Percentiles rank a stretch among this genome's conserved stretches.
phyloP scores from a whole-genome alignment of 2,329 filamentous ascomycete species.

The Stemphylium vesicarium region DNA sequence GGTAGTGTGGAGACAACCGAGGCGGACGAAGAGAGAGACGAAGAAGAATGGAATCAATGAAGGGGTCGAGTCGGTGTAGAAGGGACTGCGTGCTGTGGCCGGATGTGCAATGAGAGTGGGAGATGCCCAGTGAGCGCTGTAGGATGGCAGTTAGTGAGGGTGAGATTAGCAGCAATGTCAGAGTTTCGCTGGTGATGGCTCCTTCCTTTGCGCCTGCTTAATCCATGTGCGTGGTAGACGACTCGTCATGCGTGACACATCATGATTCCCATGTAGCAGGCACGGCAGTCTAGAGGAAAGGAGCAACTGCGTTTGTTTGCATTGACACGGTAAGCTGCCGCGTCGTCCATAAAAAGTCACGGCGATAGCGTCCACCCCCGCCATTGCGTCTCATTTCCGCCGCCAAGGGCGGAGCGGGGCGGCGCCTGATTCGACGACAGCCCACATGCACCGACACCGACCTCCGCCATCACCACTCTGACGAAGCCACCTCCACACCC shows the following conservation, averaged over 20 bases:
- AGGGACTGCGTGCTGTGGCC: slow-evolving; percentile 14
- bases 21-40: slow-evolving; percentile 14
- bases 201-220: slow-evolving; percentile 28
- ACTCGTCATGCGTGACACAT: slow-evolving; percentile 1
- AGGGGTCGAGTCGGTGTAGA: slow-evolving; percentile 16
- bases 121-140: slow-evolving; percentile 26
- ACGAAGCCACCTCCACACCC: slow-evolving; percentile 34
- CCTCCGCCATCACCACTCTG: slow-evolving; percentile 40
- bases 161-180: slow-evolving; percentile 21
- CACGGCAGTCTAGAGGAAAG: slow-evolving; percentile 8
- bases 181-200: slow-evolving; percentile 28
- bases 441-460: slow-evolving; percentile 36
- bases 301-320: slow-evolving; percentile 12
- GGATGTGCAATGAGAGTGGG: slow-evolving; percentile 31
- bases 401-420: slow-evolving; percentile 38
- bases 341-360: neutral
- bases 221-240: slow-evolving; percentile 11
- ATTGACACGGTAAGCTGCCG: neutral
- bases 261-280: slow-evolving; percentile 5
- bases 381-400: slow-evolving; percentile 30
- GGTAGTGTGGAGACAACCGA: slow-evolving; percentile 8
- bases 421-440: slow-evolving; percentile 33
- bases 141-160: slow-evolving; percentile 25
- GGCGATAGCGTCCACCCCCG: slow-evolving; percentile 12
- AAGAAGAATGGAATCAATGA: slow-evolving; percentile 35